Base-by-base conservation (phyloP, 2,329 filamentous ascomycete species). In the Fusarium compactum region DNA sequence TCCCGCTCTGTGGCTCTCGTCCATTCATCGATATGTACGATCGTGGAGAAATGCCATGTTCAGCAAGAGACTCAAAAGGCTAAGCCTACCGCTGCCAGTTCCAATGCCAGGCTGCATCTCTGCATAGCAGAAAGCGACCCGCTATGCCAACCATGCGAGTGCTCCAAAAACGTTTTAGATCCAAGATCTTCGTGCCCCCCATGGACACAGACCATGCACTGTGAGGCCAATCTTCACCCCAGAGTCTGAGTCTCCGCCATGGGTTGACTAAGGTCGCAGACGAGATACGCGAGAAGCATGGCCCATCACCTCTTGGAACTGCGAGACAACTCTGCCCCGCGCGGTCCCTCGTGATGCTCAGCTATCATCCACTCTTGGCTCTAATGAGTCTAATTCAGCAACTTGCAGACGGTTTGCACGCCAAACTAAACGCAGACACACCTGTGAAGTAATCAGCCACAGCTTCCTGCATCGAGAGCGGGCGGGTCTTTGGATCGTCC, bases 261-360 rank as follows among this genome's bases (percentile, higher is more conserved):
- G 63, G 61, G 44, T 65, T 65, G 54, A 64, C 67, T 68, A 71
- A 63, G 41, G 58, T 63, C 41, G 56, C 45, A 64, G 60, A 57
- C 67, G 54, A 75, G 73, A 74, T 73, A 74, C 69, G 73, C 73
- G 73, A 75, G 69, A 71, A 74, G 62, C 71, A 69, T 69, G 63
- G 70, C 62, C 55, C 53, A 32, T 67, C 50, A 51, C 58, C 45
- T 56, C 45, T 48, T 54, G 40, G 46, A 55, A 55, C 25, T 68
- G 58, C 67, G 50, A 68, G 54, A 65, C 34, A 65, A 44, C 43
- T 65, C 63, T 65, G 55, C 71, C 72, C 72, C 61, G 60, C 66
- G 48, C 41, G 59, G 25, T 58, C 61, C 72, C 70, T 74, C 57
- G 70, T 73, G 68, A 73, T 66, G 72, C 58, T 66, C 57, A 66